A percentile compares a stretch with the other conserved stretches of the same genome.
phyloP scores from a whole-genome alignment of 2,329 filamentous ascomycete species.

The Sphaerulina populicola region DNA sequence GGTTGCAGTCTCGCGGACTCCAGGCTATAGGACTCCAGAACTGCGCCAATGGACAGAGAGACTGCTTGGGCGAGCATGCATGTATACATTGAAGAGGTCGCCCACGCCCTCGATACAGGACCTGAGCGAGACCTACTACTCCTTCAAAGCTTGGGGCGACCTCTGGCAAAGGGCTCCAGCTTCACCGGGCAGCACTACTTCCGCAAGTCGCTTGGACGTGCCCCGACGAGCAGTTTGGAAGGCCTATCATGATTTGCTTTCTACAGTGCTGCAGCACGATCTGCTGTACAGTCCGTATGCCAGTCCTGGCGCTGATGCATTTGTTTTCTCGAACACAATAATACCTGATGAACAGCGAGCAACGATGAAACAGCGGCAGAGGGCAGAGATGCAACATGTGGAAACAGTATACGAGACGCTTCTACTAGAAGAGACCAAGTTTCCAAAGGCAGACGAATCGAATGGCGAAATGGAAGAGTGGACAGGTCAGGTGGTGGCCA shows the following conservation, averaged over 20 bases:
- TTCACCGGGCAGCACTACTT: conserved; percentile 27
- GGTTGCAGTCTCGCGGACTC: conserved; percentile 18
- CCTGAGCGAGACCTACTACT: conserved; percentile 24
- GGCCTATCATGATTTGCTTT: conserved; percentile 74
- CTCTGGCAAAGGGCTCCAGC: conserved; percentile 48
- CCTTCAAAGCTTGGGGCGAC: conserved; percentile 56
- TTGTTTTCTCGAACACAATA: conserved; percentile 28
- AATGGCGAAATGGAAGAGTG: conserved; percentile 76
- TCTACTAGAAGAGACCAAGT: conserved; percentile 68
- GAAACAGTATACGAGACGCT: conserved; percentile 72
- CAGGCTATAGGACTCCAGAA: conserved; percentile 27
- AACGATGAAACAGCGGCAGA: conserved; percentile 43
- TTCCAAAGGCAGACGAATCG: conserved; percentile 73
- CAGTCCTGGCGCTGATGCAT: conserved; percentile 34
- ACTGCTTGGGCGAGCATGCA: conserved; percentile 27
- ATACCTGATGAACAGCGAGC: conserved; percentile 23
- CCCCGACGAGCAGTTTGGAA: conserved; percentile 64
- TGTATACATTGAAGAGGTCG: conserved; percentile 24
- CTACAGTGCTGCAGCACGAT: conserved; percentile 61
- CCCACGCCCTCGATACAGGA: conserved; percentile 18
- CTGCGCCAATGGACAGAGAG: conserved; percentile 31
- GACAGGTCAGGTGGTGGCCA: conserved; percentile 67
- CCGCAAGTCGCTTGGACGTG: conserved; percentile 33
- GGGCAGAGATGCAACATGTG: conserved; percentile 67
- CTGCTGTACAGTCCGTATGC: conserved; percentile 44